A percentile compares a stretch with the other conserved stretches of the same genome.
Evolutionary conservation across 257 asterid species (phyloP).

Genomic region (Solanum paucissectum): DNA sequence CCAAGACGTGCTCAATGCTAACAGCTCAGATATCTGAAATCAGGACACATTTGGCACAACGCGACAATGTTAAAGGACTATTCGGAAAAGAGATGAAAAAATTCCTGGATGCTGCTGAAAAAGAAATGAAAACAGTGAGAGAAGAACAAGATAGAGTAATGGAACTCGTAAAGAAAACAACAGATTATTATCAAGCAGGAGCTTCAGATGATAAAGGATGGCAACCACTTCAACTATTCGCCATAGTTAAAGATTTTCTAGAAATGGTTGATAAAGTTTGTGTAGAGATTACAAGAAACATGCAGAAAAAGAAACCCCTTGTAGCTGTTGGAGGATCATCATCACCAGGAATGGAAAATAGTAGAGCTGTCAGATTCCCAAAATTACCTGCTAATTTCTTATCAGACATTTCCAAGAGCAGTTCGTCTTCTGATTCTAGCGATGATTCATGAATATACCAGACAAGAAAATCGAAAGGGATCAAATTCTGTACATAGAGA

Average conservation of each 20-base stretch:
- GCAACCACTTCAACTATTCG: constrained; percentile 47
- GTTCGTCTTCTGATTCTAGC: constrained; percentile 35
- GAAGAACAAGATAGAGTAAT: constrained; percentile 59
- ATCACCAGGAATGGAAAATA: constrained; percentile 35
- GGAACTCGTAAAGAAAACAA: constrained; percentile 69
- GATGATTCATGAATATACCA: constrained; percentile 21
- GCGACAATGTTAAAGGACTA: constrained; percentile 25
- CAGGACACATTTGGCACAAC: constrained; percentile 17
- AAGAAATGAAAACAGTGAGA: constrained; percentile 32
- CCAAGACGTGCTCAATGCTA: constrained; percentile 27
- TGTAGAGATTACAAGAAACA: constrained; percentile 56
- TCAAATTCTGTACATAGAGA: constrained; percentile 22
- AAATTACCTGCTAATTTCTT: constrained; percentile 66
- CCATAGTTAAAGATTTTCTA: constrained; percentile 63
- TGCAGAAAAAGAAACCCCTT: constrained; percentile 49
- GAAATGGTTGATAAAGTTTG: constrained; percentile 86
- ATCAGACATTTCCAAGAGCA: constrained; percentile 43
- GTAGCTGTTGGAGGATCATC: constrained; percentile 30
- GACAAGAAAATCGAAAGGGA: neutral
- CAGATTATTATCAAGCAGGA: constrained; percentile 73
- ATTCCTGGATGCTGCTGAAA: constrained; percentile 49
- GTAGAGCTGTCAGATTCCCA: constrained; percentile 60
- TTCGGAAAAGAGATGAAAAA: constrained; percentile 42
- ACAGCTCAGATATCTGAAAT: constrained; percentile 31
- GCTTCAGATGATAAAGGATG: constrained; percentile 41